These are phyloP conservation scores for Aspergillus terreus DNA, from an alignment of 2,329 filamentous ascomycete genomes.

Conservation along the genomic window DNA sequence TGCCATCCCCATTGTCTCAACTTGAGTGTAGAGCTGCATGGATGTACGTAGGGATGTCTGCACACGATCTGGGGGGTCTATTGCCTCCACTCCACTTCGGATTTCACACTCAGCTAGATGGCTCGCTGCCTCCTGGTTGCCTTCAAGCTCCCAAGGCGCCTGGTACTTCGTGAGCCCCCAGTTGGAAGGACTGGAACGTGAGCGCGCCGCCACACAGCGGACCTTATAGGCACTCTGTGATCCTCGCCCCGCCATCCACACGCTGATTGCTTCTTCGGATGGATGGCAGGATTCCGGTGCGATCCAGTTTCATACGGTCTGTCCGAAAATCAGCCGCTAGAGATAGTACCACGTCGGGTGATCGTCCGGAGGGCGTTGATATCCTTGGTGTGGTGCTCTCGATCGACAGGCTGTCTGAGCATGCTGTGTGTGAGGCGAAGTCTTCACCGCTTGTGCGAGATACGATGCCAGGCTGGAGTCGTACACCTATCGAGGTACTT, in stretches of 20 bases:
- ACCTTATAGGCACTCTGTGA: too few species aligned
- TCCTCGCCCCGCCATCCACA: too few species aligned
- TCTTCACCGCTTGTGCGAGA: too few species aligned
- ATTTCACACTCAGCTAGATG: not conserved
- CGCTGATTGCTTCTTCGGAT: too few species aligned
- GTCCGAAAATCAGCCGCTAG: not conserved
- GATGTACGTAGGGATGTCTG: not conserved
- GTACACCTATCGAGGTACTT: too few species aligned
- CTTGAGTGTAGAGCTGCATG: not conserved
- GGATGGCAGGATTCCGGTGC: too few species aligned
- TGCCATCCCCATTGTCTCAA: not conserved
- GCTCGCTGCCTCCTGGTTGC: not conserved
- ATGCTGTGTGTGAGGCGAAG: too few species aligned
- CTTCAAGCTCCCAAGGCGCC: not conserved
- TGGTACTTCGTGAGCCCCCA: not conserved
- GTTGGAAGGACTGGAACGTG: not conserved
- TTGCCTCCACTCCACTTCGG: not conserved
- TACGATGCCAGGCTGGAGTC: too few species aligned
- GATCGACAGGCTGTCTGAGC: too few species aligned
- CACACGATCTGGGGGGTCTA: not conserved
- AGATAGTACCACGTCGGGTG: constrained; percentile 3
- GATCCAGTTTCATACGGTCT: not conserved
- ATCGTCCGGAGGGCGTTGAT: not conserved
- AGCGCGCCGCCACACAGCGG: not conserved
- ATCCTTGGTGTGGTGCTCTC: too few species aligned